A percentile compares a stretch with the other conserved stretches of the same genome.
Conservation (phyloP, 2,329 filamentous ascomycete species). For the Immersiporthe knoxdaviesiana region DNA sequence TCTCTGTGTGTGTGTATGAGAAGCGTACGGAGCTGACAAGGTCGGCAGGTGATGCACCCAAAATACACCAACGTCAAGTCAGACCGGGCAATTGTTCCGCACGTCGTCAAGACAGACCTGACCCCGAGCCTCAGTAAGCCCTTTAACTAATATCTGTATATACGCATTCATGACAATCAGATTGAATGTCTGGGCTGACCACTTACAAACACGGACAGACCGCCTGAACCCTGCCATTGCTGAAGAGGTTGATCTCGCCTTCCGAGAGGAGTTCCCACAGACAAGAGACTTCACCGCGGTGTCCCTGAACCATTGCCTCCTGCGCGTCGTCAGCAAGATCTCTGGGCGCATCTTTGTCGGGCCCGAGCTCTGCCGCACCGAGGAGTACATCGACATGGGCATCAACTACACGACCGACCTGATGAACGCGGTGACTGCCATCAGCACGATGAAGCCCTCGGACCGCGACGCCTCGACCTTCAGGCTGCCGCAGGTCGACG, state of each 20-base stretch:
- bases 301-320: constrained; percentile 45
- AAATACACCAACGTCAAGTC: constrained; percentile 22
- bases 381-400: constrained; percentile 50
- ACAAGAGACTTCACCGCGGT: constrained; percentile 46
- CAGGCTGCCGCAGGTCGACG: constrained; percentile 41
- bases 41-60: constrained; percentile 21
- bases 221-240: constrained; percentile 44
- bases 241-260: constrained; percentile 42
- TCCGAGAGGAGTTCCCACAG: constrained; percentile 41
- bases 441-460: constrained; percentile 38
- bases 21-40: not conserved
- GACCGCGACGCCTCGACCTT: constrained; percentile 40
- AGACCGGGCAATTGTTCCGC: constrained; percentile 23
- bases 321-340: constrained; percentile 50
- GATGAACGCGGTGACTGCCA: constrained; percentile 40
- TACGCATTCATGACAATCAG: not conserved
- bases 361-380: constrained; percentile 48
- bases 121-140: constrained; percentile 25
- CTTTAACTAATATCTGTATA: not conserved
- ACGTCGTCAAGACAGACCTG: constrained; percentile 24
- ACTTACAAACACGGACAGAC: constrained; percentile 21
- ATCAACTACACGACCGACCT: constrained; percentile 52
- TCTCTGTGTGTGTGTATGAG: not conserved
- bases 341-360: constrained; percentile 54
- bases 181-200: not conserved